These are phyloP conservation scores for Pinus albicaulis DNA, from an alignment of 75 land plant species.

Conservation along the genomic window DNA sequence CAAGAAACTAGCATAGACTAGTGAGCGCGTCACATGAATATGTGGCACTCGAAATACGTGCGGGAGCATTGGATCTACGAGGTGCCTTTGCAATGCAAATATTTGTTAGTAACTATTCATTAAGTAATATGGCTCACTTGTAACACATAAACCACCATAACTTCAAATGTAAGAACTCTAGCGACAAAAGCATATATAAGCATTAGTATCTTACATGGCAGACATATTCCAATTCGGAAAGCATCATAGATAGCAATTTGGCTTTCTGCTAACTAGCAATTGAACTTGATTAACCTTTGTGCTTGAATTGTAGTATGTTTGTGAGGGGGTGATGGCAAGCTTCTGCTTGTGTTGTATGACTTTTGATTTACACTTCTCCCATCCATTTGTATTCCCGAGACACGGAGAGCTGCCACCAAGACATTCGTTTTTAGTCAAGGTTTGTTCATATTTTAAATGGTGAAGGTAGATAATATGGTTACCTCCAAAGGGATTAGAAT, in stretches of 20 bases:
- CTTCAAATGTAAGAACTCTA: background rate
- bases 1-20: too few species aligned
- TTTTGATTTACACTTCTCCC: too few species aligned
- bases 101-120: too few species aligned
- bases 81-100: conserved; percentile 41
- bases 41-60: conserved; percentile 10
- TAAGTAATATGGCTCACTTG: background rate
- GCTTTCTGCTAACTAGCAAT: too few species aligned
- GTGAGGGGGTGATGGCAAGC: conserved; percentile 8
- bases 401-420: conserved; percentile 52
- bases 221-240: background rate
- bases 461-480: background rate
- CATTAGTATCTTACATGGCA: conserved; percentile 26
- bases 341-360: background rate
- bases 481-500: background rate
- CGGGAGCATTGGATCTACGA: conserved; percentile 35
- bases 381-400: conserved; percentile 30
- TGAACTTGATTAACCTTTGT: too few species aligned
- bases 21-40: background rate
- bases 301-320: too few species aligned
- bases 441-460: background rate
- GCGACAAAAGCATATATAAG: background rate
- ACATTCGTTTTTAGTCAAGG: background rate
- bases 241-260: too few species aligned
- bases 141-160: background rate